phyloP scores from a whole-genome alignment of 83 land plant species.

The Picea abies region DNA sequence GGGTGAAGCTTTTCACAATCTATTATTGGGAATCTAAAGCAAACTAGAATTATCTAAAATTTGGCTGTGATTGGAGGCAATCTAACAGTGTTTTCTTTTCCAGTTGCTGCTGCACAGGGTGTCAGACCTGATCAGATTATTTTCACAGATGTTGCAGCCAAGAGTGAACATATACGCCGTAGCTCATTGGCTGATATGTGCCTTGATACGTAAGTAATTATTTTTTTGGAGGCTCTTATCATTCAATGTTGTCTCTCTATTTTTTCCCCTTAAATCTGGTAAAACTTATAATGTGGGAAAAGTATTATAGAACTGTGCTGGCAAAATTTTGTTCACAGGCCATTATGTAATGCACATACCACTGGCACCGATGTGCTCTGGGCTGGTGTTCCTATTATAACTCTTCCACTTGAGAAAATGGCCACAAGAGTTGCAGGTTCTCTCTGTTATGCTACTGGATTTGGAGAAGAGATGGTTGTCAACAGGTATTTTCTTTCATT shows the following conservation, averaged over 20 bases:
- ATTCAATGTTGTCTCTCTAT: background rate
- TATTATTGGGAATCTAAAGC: background rate
- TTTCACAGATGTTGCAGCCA: conserved; percentile 98
- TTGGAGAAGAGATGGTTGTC: conserved; percentile 98
- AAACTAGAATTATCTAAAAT: background rate
- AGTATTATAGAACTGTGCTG: background rate
- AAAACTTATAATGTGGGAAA: background rate
- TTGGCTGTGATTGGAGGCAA: background rate
- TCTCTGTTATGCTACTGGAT: conserved; percentile 90
- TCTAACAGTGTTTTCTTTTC: conserved; percentile 14
- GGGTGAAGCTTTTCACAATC: conserved; percentile 27
- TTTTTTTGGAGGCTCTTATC: background rate
- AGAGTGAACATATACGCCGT: conserved; percentile 94
- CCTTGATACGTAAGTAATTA: conserved; percentile 85
- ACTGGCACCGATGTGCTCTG: conserved; percentile 98
- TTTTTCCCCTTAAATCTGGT: background rate
- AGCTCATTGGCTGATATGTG: conserved; percentile 95
- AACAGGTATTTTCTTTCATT: conserved; percentile 54
- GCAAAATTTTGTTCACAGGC: conserved; percentile 44
- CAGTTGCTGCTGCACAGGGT: conserved; percentile 91
- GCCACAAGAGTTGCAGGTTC: conserved; percentile 99
- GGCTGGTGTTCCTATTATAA: conserved; percentile 98
- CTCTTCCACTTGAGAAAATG: conserved; percentile 97
- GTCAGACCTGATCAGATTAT: conserved; percentile 91
- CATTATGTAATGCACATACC: conserved; percentile 98